phyloP scores from a whole-genome alignment of 805 yeast species.

The Ogataea methylovora region DNA sequence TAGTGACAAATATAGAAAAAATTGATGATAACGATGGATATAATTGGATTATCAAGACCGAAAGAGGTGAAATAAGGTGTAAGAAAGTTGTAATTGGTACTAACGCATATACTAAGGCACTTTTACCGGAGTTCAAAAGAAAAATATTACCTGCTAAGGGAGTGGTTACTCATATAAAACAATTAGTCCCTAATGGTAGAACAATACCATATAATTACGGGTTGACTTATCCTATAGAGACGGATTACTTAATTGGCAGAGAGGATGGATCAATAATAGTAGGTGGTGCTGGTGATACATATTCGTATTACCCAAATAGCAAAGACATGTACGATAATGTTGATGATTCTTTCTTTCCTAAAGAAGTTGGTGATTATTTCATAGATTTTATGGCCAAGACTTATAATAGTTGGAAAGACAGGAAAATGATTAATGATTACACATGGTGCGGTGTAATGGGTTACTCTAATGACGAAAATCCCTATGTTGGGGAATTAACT shows the following conservation, averaged over 20 bases:
- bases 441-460: slow-evolving; percentile 45
- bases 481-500: slow-evolving; percentile 35
- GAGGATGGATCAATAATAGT: slow-evolving; percentile 31
- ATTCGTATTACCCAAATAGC: slow-evolving; percentile 7
- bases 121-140: slow-evolving; percentile 18
- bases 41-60: slow-evolving; percentile 24
- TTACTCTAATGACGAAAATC: slow-evolving; percentile 31
- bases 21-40: slow-evolving; percentile 13
- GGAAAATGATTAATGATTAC: slow-evolving; percentile 22
- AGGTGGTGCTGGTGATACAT: slow-evolving; percentile 28
- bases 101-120: slow-evolving; percentile 26
- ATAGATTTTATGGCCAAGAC: slow-evolving; percentile 22
- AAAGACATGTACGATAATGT: slow-evolving; percentile 5
- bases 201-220: background rate
- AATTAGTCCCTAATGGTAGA: background rate
- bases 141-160: slow-evolving; percentile 30
- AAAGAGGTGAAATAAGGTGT: slow-evolving; percentile 19
- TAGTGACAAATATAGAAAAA: slow-evolving; percentile 19
- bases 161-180: slow-evolving; percentile 20
- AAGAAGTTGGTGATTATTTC: slow-evolving; percentile 16
- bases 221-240: slow-evolving; percentile 8
- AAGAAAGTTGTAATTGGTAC: slow-evolving; percentile 30
- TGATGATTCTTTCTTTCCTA: slow-evolving; percentile 28
- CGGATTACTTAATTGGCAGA: slow-evolving; percentile 27
- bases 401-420: slow-evolving; percentile 18